Base-by-base conservation (phyloP, 495 filamentous ascomycete species). In the Bombardia bombarda region DNA sequence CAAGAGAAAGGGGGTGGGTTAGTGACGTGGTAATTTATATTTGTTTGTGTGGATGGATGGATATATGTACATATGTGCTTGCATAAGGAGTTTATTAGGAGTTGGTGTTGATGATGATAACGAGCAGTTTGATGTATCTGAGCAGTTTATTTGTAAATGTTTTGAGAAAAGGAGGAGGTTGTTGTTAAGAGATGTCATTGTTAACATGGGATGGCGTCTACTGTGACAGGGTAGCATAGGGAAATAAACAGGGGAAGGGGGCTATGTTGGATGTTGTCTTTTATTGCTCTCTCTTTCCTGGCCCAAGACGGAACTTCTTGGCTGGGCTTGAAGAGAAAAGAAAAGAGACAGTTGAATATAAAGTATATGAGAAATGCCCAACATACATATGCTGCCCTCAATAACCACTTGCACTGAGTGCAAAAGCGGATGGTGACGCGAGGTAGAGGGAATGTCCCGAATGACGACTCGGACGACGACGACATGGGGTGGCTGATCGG, bases 401-500 rank as follows among this genome's bases (percentile, higher is more conserved):
- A 67, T 75, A 95, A 85, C 90, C 90, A 97, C 68, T 86, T 86
- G 60, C 86, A 92, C 55, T 87, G 83, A 1, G 83, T 87, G 61
- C 86, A 90, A 67, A 81, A 92, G 46, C 79, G 68, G 53, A 92
- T 90, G 19, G 77, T 79, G 43, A 92, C 68, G 21, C 84, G 74
- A 17, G 62, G 55, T 33, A 61, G 55, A 19, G 57, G 52, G 34
- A 4, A 18, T 18, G 32, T 16, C 7, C n/a, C n/a, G n/a, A n/a
- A n/a, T n/a, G n/a, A n/a, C n/a, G n/a, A n/a, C n/a, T n/a, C n/a
- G n/a, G n/a, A n/a, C n/a, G n/a, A n/a, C n/a, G n/a, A n/a, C 25
- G 25, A 33, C 6, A 17, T 56, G 50, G 45, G 42, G 53, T 38
- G 42, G 55, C 46, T 58, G 46, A 20, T 61, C 32, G 22, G 51